These are phyloP conservation scores for Tuber microsphaerosporum DNA, from an alignment of 495 filamentous ascomycete genomes.

Conservation along the genomic window DNA sequence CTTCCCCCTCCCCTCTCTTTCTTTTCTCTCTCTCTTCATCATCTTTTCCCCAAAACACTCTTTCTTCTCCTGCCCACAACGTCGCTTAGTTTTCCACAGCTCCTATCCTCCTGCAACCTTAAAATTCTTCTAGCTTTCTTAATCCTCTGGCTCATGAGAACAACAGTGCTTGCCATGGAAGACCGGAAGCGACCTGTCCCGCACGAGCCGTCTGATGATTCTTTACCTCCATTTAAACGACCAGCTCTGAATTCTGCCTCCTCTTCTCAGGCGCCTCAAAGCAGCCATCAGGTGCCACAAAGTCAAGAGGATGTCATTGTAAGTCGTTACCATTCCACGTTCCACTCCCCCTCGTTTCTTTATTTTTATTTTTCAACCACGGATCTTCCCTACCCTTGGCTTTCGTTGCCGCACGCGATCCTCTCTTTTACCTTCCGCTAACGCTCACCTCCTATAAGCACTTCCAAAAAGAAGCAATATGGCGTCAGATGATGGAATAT, in stretches of 20 bases:
- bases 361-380: neutral
- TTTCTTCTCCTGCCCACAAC: constrained; percentile 22
- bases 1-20: constrained; percentile 8
- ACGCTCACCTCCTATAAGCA: constrained; percentile 51
- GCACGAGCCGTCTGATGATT: constrained; percentile 41
- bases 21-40: constrained; percentile 17
- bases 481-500: constrained; percentile 94
- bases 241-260: constrained; percentile 40
- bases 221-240: constrained; percentile 40
- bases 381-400: neutral
- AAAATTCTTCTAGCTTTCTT: constrained; percentile 29
- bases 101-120: constrained; percentile 15
- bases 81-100: constrained; percentile 12
- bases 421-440: constrained; percentile 12
- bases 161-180: constrained; percentile 42
- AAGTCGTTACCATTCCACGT: constrained; percentile 29
- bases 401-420: neutral
- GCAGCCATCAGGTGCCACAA: constrained; percentile 40
- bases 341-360: constrained; percentile 8
- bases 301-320: constrained; percentile 43
- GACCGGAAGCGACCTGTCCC: constrained; percentile 43
- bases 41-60: constrained; percentile 20
- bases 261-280: constrained; percentile 33
- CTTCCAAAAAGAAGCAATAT: constrained; percentile 96
- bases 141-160: constrained; percentile 40